Evolutionary conservation across 2,329 filamentous ascomycete species (phyloP).

Genomic region (Cladosporium halotolerans): DNA sequence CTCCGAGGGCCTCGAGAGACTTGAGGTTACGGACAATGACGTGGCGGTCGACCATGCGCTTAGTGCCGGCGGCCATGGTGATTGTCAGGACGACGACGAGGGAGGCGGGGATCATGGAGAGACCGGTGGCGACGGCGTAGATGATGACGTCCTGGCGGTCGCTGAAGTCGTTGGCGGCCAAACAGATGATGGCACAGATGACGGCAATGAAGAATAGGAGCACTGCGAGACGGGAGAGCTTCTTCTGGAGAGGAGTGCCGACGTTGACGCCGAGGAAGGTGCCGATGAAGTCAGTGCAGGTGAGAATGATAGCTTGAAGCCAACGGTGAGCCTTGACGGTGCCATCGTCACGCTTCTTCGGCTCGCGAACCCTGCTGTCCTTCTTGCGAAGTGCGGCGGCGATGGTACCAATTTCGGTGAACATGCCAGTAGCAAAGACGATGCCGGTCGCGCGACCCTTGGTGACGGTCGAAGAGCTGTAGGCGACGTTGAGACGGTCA

Average conservation of each 20-base stretch:
- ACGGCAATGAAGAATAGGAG: constrained; percentile 70
- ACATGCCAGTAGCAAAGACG: constrained; percentile 65
- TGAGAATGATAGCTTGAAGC: constrained; percentile 47
- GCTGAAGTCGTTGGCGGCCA: constrained; percentile 54
- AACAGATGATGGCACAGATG: constrained; percentile 62
- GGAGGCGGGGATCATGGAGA: constrained; percentile 57
- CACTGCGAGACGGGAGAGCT: constrained; percentile 78
- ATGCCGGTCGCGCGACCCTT: constrained; percentile 64
- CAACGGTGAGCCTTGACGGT: constrained; percentile 29
- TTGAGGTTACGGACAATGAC: constrained; percentile 61
- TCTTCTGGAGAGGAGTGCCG: constrained; percentile 78
- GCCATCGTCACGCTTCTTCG: constrained; percentile 36
- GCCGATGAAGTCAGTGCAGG: constrained; percentile 52
- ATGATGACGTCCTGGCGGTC: constrained; percentile 57
- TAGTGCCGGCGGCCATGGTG: constrained; percentile 50
- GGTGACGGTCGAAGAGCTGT: constrained; percentile 66
- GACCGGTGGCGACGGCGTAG: constrained; percentile 56
- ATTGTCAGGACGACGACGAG: constrained; percentile 35
- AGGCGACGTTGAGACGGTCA: constrained; percentile 65
- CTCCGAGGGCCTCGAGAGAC: constrained; percentile 59
- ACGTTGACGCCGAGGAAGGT: constrained; percentile 62
- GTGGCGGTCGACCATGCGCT: constrained; percentile 58
- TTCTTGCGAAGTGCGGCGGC: constrained; percentile 61
- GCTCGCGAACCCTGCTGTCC: constrained; percentile 38
- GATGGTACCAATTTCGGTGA: constrained; percentile 69